Base-by-base conservation (phyloP, 768 basidiomycete genomes). In the Naganishia onofrii region DNA sequence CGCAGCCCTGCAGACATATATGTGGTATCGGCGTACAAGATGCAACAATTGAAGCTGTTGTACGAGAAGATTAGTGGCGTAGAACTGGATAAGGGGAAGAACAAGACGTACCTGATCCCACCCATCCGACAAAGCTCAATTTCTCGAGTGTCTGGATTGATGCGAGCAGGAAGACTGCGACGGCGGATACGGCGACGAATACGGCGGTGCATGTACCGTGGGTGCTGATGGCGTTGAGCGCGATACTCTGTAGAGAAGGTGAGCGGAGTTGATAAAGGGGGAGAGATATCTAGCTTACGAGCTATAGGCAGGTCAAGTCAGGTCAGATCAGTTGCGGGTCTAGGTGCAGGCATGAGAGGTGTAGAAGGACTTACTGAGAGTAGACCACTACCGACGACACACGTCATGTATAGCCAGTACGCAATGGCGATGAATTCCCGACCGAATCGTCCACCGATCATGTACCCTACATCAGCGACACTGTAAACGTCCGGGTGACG, bases 201-300 rank as follows among this genome's bases (percentile, higher is more conserved):
- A 78, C 78, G 57, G 79, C 79, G 0, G 81, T 81, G 70, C 82
- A 82, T 0, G 80, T 77, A 2, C 75, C 79, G 70, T 81, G 79
- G 6, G 67, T 48, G 23, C 77, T 75, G 36, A 81, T 74, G 38
- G 80, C 74, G 74, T 82, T 82, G 60, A 81, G 74, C 0, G 82
- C 79, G 72, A 80, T 78, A 44, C 60, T 63, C 60, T 63, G 21
- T 7, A 31, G 23, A 1, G 12, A 13, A n/a, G 32, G 34, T n/a
- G 7, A 58, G 81, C 78, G 34, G 78, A 7, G 21, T 31, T 5
- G n/a, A 10, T 3, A 34, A 10, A 19, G 29, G 54, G 21, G 29
- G 5, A 17, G 29, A 21, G 29, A 12, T 3, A 34, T 31, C 31
- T 12, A 38, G n/a, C 57, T 32, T 58, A 58, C 51, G 66, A 67